Evolutionary conservation across 352 stramenopile genomes (phyloP), one percentile per base, ranked within the genome.

Genomic region (Globisporangium alternatum): DNA sequence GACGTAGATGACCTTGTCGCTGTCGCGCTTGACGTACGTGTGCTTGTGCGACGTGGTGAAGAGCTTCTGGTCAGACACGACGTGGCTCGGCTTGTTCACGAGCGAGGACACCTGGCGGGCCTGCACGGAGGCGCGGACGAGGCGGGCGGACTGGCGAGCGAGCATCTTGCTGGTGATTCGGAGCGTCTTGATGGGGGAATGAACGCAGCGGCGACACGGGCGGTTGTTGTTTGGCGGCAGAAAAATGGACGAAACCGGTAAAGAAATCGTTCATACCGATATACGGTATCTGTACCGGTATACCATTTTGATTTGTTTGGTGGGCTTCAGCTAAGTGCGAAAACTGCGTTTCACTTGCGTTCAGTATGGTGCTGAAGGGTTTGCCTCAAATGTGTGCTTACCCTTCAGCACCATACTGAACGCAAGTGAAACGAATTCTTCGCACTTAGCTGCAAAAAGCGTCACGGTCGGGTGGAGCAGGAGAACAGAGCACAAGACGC

Each of bases 41-140:
- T 73, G 76, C 64, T 76, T 69, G 69, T 86, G 76, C 68, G 78
- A 72, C 28, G 71, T 78, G 37, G 62, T 70, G 71, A 92, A 92
- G 41, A 92, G 75, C 71, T 88, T 78, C 74, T 90, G 83, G 72
- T 86, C 78, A 54, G 71, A 67, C 0, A 56, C 30, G 31, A 92
- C 73, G 65, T 81, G 71, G 75, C 70, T 90, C 62, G 83, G 68
- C 76, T 89, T 87, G 75, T 90, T 83, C 52, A 92, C 69, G 53
- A 92, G 80, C 72, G 58, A 58, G 7, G 83, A 86, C 68, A 88
- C 74, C 47, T 70, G 60, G 68, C 81, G 75, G 43, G 68, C 67
- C 67, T 89, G 75, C 62, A 61, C 55, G 25, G 60, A 48, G 61
- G 66, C 59, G 62, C 69, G 68, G 19, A 62, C 62, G 56, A 73